phyloP scores from a whole-genome alignment of 192 early-diverging fungal genomes.

The Tieghemiomyces parasiticus region DNA sequence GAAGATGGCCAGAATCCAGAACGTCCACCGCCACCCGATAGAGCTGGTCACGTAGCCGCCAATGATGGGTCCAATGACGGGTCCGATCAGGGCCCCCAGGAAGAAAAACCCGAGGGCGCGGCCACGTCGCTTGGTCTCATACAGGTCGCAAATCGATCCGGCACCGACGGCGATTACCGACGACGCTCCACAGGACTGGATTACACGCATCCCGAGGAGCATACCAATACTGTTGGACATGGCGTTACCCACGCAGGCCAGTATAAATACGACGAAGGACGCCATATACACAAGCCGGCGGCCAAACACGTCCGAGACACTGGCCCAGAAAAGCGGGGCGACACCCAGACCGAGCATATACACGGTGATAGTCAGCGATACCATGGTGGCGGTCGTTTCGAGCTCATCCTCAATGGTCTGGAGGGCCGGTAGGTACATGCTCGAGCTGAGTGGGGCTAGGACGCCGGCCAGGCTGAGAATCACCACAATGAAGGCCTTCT shows the following conservation, averaged over 20 bases:
- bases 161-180: constrained; percentile 27
- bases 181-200: constrained; percentile 27
- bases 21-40: constrained; percentile 24
- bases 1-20: constrained; percentile 27
- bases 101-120: constrained; percentile 19
- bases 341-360: constrained; percentile 25
- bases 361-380: constrained; percentile 9
- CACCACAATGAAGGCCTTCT: neutral
- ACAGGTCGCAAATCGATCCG: constrained; percentile 22
- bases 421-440: constrained; percentile 11
- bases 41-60: constrained; percentile 18
- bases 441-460: constrained; percentile 7
- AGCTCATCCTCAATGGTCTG: constrained; percentile 1
- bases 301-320: constrained; percentile 23
- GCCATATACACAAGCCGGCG: constrained; percentile 22
- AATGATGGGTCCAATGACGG: constrained; percentile 19
- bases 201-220: constrained; percentile 19
- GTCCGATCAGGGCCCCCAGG: constrained; percentile 20
- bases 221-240: constrained; percentile 14
- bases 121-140: constrained; percentile 18
- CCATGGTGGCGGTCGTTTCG: neutral
- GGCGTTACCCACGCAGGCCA: constrained; percentile 20
- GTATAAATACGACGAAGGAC: constrained; percentile 18
- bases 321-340: constrained; percentile 26
- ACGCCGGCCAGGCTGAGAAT: neutral